These are phyloP conservation scores for Pelargonium citronellum DNA, from an alignment of 441 rosid species.

Conservation along the genomic window DNA sequence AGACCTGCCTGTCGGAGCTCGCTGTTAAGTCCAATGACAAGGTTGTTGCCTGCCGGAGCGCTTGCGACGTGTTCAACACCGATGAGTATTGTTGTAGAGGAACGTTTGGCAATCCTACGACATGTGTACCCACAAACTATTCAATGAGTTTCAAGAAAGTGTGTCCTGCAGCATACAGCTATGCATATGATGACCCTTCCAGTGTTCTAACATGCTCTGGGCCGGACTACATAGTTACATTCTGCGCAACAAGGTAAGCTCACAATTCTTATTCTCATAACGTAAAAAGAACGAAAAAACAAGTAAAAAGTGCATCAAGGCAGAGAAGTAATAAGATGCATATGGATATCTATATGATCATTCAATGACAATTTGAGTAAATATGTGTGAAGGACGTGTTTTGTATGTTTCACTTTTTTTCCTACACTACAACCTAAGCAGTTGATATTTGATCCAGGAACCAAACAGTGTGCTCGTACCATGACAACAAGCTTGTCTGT, in stretches of 20 bases:
- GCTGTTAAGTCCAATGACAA: slow-evolving; percentile 55
- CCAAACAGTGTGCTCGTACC: slow-evolving; percentile 64
- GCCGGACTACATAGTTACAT: slow-evolving; percentile 62
- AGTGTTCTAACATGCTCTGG: slow-evolving; percentile 75
- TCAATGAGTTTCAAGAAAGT: slow-evolving; percentile 76
- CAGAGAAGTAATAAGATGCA: too few species aligned
- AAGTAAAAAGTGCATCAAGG: not conserved
- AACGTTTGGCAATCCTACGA: slow-evolving; percentile 47
- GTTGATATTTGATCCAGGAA: slow-evolving; percentile 34
- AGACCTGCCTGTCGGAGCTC: slow-evolving; percentile 58
- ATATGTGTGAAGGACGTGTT: too few species aligned
- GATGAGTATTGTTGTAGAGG: slow-evolving; percentile 93
- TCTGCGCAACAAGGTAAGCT: slow-evolving; percentile 58
- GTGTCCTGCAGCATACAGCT: slow-evolving; percentile 86
- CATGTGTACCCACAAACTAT: slow-evolving; percentile 67
- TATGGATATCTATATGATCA: too few species aligned
- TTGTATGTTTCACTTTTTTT: too few species aligned
- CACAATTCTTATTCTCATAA: too few species aligned
- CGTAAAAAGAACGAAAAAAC: not conserved
- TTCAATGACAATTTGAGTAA: too few species aligned
- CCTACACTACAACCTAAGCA: too few species aligned
- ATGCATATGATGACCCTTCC: slow-evolving; percentile 88
- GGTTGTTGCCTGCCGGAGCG: slow-evolving; percentile 69
- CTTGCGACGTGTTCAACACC: slow-evolving; percentile 82
- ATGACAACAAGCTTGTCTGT: slow-evolving; percentile 21